Conservation (phyloP, 306 rosid species). For the Phaseolus lunatus region DNA sequence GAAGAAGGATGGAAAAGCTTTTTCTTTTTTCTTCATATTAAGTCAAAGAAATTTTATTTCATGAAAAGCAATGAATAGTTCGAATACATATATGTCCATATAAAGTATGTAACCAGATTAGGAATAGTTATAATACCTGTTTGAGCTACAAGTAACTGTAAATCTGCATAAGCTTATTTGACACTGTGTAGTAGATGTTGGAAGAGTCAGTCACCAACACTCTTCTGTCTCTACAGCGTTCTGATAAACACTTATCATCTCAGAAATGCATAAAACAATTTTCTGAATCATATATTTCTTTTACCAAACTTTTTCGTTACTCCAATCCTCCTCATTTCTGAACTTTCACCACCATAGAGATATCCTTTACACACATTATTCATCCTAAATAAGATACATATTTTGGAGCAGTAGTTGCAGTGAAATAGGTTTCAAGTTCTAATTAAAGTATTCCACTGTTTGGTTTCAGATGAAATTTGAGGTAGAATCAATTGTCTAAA, state of each 20-base stretch:
- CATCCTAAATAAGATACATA: not conserved
- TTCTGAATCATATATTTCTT: constrained; percentile 20
- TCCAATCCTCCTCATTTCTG: not conserved
- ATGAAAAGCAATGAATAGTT: not conserved
- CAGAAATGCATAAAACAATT: not conserved
- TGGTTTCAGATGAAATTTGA: not conserved
- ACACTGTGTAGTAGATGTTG: not conserved
- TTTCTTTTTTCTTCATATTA: not conserved
- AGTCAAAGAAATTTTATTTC: not conserved
- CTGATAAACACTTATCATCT: not conserved
- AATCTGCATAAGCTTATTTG: not conserved
- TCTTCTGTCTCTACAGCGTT: not conserved
- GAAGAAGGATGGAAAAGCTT: not conserved
- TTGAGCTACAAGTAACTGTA: not conserved
- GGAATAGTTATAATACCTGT: not conserved
- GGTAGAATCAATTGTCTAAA: not conserved
- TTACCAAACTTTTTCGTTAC: not conserved
- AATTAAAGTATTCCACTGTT: not conserved
- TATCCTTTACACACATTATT: not conserved
- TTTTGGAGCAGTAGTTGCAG: not conserved
- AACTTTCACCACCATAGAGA: not conserved
- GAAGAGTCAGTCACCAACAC: not conserved
- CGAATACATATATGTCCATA: not conserved
- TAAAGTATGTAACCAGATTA: not conserved
- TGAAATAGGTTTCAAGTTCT: not conserved